These are phyloP conservation scores for Tolypocladium paradoxum DNA, from an alignment of 2,329 filamentous ascomycete genomes.

Conservation along the genomic window DNA sequence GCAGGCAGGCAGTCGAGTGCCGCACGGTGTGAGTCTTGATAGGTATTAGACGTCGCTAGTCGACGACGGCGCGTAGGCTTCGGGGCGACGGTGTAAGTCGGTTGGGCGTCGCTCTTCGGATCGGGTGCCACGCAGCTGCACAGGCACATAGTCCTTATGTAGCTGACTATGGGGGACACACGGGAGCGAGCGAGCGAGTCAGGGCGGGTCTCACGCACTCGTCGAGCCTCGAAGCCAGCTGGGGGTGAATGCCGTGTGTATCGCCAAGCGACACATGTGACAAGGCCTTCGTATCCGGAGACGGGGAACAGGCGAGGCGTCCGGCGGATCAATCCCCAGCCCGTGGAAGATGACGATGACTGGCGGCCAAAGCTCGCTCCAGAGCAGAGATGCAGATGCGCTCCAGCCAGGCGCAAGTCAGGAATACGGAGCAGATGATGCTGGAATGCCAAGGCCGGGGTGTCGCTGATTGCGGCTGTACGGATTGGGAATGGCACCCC, in stretches of 20 bases:
- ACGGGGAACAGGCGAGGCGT: too few relatives aligned
- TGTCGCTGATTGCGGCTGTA: not conserved
- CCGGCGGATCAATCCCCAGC: too few relatives aligned
- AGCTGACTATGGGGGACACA: too few relatives aligned
- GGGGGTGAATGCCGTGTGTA: not conserved
- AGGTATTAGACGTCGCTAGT: not conserved
- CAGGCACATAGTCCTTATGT: too few relatives aligned
- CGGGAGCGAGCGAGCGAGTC: constrained; percentile 1
- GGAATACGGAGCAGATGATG: not conserved
- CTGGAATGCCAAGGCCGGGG: not conserved
- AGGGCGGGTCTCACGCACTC: constrained; percentile 1
- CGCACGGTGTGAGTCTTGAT: constrained; percentile 1
- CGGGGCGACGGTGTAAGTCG: constrained; percentile 5
- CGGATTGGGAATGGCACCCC: not conserved
- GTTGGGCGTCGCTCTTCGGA: not conserved
- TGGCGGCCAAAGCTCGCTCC: not conserved
- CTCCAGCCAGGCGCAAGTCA: not conserved
- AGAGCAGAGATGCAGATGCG: not conserved
- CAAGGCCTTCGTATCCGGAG: not conserved
- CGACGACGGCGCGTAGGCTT: not conserved
- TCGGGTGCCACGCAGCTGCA: not conserved
- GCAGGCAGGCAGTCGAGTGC: not conserved
- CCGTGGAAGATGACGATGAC: not conserved
- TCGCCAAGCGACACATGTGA: not conserved
- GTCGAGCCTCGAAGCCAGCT: not conserved